Evolutionary conservation across 2,329 filamentous ascomycete species (phyloP).

Genomic region (Sporothrix protearum): DNA sequence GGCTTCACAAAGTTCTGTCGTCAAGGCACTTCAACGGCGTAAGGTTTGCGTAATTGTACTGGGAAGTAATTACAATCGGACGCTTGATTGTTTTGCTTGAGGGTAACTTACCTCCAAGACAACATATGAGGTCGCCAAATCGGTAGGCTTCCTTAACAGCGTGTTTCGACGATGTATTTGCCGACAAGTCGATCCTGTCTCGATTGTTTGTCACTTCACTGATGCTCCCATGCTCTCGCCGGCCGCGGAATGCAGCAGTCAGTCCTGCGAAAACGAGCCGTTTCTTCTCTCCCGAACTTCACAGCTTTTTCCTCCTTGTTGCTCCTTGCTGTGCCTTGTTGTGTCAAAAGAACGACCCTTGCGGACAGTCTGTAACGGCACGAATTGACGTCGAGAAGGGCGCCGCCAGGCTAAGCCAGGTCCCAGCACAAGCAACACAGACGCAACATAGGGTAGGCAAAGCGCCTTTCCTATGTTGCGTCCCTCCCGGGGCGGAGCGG

Average conservation of each 20-base stretch:
- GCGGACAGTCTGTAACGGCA: not conserved
- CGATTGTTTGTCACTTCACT: too few species aligned
- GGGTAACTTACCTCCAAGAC: too few species aligned
- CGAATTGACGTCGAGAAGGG: not conserved
- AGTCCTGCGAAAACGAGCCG: too few species aligned
- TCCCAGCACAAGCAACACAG: not conserved
- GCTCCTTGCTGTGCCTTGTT: too few species aligned
- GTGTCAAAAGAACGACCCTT: not conserved
- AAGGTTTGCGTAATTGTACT: too few species aligned
- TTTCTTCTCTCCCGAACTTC: not conserved
- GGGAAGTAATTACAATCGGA: too few species aligned
- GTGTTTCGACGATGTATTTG: not conserved
- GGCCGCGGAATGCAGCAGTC: not conserved
- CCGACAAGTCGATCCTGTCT: too few species aligned
- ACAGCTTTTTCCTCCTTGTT: not conserved
- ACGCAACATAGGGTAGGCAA: too few species aligned
- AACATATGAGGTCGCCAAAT: not conserved
- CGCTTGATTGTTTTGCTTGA: too few species aligned
- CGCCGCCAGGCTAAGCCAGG: not conserved
- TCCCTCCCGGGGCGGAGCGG: not conserved
- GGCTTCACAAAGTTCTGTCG: not conserved
- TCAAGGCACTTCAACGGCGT: too few species aligned
- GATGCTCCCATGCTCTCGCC: not conserved
- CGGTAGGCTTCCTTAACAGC: not conserved
- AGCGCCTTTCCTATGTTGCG: not conserved